Evolutionary conservation across 2,329 filamentous ascomycete species (phyloP), one percentile per base, ranked within the genome.

Genomic region (Pseudogymnoascus sp.): DNA sequence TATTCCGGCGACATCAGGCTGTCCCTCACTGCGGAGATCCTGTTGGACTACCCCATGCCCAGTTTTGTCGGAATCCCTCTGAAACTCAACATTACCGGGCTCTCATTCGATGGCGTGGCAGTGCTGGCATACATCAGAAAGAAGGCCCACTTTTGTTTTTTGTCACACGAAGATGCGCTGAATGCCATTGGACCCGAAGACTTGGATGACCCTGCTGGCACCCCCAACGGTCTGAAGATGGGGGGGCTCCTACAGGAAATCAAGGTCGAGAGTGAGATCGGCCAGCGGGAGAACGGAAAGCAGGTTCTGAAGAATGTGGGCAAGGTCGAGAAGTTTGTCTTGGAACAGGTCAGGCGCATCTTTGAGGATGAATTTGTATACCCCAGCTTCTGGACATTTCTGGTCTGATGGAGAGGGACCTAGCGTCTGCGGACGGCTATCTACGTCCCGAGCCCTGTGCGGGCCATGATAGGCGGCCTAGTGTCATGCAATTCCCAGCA

Each of bases 361-460:
- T 97, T 99, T 72, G 95, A 99, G 77, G 95, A 97, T 73, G 95
- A 99, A 75, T 95, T 97, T 77, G 93, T 97, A 66, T 97, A 96
- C 77, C 95, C 95, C 50, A 97, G 93, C 76, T 97, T 96, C 76
- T 97, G 93, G 93, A 97, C 93, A 0, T 97, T 97, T 75, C 78
- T 99, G 70, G 88, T 97, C 46, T 53, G 46, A 53, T 7, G 46
- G 46, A 19, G n/a, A 15, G 44, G 15, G 23, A 10, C 46, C 46
- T 53, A 53, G 46, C 29, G 23, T 26, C 46, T 53, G 26, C 46
- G 23, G 26, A 53, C 46, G 46, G 46, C 46, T 53, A 53, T 53
- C 15, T 31, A 31, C 26, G 19, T 53, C 46, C 46, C 26, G 46
- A 17, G 26, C 46, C 46, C 46, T 53, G 23, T 53, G 46, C 46